phyloP scores from a whole-genome alignment of 2,329 filamentous ascomycete species.

The Colletotrichum sp. region DNA sequence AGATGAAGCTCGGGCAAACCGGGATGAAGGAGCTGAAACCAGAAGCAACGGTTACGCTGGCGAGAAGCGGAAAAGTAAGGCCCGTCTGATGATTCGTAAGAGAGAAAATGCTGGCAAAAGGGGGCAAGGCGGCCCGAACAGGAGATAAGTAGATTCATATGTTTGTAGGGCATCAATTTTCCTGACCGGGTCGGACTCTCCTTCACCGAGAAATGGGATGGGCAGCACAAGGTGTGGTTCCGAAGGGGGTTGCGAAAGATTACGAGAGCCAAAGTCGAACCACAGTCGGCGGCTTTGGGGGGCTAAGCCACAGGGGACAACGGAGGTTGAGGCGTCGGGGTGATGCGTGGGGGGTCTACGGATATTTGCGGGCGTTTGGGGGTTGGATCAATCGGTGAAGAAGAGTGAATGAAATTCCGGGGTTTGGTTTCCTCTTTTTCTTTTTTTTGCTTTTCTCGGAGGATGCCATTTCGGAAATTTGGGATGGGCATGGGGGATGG shows the following conservation, averaged over 20 bases:
- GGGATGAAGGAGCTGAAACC: neutral
- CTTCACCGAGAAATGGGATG: neutral
- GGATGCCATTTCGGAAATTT: neutral
- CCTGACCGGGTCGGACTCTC: neutral
- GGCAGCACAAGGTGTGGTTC: neutral
- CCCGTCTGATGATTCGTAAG: neutral
- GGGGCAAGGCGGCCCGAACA: neutral
- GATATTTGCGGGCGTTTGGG: neutral
- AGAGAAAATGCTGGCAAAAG: neutral
- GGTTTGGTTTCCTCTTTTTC: neutral
- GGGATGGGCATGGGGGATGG: neutral
- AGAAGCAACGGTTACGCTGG: neutral
- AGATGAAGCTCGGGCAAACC: neutral
- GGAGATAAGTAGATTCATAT: neutral
- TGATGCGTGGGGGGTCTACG: neutral
- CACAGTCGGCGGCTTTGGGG: neutral
- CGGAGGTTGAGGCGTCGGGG: neutral
- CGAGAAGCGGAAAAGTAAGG: neutral
- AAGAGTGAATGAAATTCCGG: neutral
- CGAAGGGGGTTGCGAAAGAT: neutral
- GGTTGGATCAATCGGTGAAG: neutral
- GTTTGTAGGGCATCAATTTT: neutral
- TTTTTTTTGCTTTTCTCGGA: neutral
- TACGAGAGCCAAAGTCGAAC: conserved; percentile 14
- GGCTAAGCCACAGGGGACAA: neutral